These are phyloP conservation scores for Pyrrhoderma lamaoense DNA, from an alignment of 1,284 basidiomycete genomes.

Conservation along the genomic window DNA sequence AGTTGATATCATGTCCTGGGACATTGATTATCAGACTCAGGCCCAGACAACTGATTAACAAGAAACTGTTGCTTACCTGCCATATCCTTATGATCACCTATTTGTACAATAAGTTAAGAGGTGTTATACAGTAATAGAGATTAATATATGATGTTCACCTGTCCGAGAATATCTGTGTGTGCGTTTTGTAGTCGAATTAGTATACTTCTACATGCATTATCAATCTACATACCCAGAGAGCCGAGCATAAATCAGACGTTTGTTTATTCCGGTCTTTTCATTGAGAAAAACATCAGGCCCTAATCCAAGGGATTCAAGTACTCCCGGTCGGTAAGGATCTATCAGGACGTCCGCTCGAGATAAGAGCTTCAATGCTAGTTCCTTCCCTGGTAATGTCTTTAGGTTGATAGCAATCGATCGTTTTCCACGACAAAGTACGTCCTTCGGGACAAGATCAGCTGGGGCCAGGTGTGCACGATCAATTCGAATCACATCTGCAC, in stretches of 20 bases:
- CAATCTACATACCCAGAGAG: slow-evolving; percentile 44
- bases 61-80: slow-evolving; percentile 44
- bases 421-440: slow-evolving; percentile 65
- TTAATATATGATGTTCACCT: no score
- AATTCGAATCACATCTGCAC: slow-evolving; percentile 71
- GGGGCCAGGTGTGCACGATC: slow-evolving; percentile 45
- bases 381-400: slow-evolving; percentile 54
- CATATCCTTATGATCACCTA: slow-evolving; percentile 61
- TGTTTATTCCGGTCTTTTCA: slow-evolving; percentile 42
- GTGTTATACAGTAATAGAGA: no score
- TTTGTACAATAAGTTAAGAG: no score
- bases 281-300: slow-evolving; percentile 71
- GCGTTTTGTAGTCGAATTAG: neutral
- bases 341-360: slow-evolving; percentile 70
- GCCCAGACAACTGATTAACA: neutral
- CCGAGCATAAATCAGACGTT: slow-evolving; percentile 56
- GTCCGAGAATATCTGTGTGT: slow-evolving; percentile 48
- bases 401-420: slow-evolving; percentile 64
- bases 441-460: slow-evolving; percentile 27
- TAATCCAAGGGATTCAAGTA: slow-evolving; percentile 70
- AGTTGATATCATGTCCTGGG: slow-evolving; percentile 78
- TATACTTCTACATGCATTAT: no score
- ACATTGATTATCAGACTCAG: slow-evolving; percentile 12
- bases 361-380: slow-evolving; percentile 53
- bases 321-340: slow-evolving; percentile 79